Percentiles rank a stretch among this genome's conserved stretches.
Conservation (phyloP, 768 basidiomycete species). For the Suillus lakei region DNA sequence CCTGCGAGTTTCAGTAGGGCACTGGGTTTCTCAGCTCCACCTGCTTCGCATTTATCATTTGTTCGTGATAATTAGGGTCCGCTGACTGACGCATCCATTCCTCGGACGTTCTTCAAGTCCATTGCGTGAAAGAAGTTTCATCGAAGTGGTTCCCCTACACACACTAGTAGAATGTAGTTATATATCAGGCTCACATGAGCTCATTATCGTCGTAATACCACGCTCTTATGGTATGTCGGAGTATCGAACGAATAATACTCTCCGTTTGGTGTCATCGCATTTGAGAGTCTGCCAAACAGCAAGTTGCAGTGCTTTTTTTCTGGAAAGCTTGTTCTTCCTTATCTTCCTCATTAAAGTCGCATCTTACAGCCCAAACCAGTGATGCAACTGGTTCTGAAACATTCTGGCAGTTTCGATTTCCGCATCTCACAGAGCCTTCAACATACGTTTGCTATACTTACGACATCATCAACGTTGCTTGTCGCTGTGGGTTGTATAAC, state of each 20-base stretch:
- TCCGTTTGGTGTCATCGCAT: neutral
- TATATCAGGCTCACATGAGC: neutral
- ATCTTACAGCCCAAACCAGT: constrained; percentile 1
- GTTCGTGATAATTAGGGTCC: neutral
- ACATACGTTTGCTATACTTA: neutral
- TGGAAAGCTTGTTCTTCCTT: neutral
- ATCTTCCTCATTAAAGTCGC: neutral
- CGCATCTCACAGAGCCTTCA: neutral
- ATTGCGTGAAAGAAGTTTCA: neutral
- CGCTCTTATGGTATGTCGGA: neutral
- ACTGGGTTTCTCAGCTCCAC: neutral
- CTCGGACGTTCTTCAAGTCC: neutral
- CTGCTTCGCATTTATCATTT: neutral
- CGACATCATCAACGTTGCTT: neutral
- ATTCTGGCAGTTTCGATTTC: neutral
- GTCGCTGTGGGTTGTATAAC: neutral
- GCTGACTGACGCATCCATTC: constrained; percentile 2
- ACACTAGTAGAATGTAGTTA: neutral
- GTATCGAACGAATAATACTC: neutral
- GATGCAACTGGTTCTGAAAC: neutral
- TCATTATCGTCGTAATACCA: neutral
- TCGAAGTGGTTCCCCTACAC: neutral
- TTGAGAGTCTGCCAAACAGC: neutral
- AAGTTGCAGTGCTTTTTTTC: neutral
- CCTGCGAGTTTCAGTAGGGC: constrained; percentile 3